Evolutionary conservation across 192 early-diverging fungal species (phyloP).

Genomic region (Mortierella alpina): DNA sequence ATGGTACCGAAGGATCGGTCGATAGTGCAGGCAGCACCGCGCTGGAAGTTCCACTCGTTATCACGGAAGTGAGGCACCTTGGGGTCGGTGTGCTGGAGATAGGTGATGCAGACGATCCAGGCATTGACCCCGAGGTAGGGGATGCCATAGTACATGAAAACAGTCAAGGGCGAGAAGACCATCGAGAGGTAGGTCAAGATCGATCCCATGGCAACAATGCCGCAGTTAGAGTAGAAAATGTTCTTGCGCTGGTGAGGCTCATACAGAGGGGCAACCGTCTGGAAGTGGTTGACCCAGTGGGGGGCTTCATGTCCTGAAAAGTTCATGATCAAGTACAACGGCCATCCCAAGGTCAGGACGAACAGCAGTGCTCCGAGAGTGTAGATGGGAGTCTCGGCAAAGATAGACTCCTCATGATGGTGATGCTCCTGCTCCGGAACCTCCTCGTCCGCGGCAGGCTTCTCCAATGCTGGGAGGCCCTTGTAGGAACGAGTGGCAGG

Average conservation of each 20-base stretch:
- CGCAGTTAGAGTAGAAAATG: slow-evolving; percentile 83
- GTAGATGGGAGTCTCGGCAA: slow-evolving; percentile 80
- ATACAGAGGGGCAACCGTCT: slow-evolving; percentile 82
- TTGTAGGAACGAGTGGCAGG: slow-evolving; percentile 75
- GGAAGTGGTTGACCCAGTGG: slow-evolving; percentile 85
- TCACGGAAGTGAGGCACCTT: slow-evolving; percentile 87
- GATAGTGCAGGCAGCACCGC: slow-evolving; percentile 88
- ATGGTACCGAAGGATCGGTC: slow-evolving; percentile 93
- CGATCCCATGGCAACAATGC: slow-evolving; percentile 67
- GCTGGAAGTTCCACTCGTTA: slow-evolving; percentile 88
- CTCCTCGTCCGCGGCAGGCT: slow-evolving; percentile 30
- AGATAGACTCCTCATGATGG: slow-evolving; percentile 58
- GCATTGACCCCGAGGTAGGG: slow-evolving; percentile 93
- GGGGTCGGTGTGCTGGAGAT: slow-evolving; percentile 91
- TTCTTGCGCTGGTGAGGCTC: slow-evolving; percentile 74
- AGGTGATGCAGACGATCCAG: slow-evolving; percentile 96
- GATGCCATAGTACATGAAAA: slow-evolving; percentile 87
- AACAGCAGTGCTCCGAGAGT: slow-evolving; percentile 69
- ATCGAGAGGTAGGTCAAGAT: slow-evolving; percentile 64
- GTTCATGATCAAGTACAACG: slow-evolving; percentile 84
- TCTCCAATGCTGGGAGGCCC: slow-evolving; percentile 55
- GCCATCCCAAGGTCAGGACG: slow-evolving; percentile 89
- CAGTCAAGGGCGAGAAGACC: slow-evolving; percentile 65
- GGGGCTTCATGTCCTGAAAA: slow-evolving; percentile 78
- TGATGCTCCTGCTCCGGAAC: slow-evolving; percentile 34